Percentiles rank a stretch among this genome's conserved stretches.
phyloP scores from a whole-genome alignment of 2,329 filamentous ascomycete species.

The Fusarium siculi region DNA sequence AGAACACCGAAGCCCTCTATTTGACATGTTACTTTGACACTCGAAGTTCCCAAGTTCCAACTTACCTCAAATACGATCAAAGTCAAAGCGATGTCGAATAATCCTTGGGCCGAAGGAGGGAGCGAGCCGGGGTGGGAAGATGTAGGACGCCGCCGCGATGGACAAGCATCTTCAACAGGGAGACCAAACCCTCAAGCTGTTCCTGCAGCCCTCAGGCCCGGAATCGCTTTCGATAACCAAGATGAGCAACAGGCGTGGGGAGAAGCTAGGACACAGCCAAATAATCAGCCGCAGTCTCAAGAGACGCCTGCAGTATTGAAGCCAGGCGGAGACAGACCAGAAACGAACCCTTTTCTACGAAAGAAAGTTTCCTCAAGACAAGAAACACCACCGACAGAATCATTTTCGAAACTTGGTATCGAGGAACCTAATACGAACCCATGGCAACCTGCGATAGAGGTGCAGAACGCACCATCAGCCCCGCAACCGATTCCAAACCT shows the following conservation, averaged over 20 bases:
- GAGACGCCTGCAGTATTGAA: constrained; percentile 48
- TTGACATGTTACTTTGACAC: constrained; percentile 27
- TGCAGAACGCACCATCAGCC: constrained; percentile 28
- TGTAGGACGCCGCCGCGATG: constrained; percentile 28
- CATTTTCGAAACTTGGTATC: constrained; percentile 56
- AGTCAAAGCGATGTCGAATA: constrained; percentile 30
- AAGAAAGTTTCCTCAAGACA: constrained; percentile 53
- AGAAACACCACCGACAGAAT: constrained; percentile 47
- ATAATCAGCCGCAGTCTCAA: constrained; percentile 3
- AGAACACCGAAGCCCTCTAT: not conserved
- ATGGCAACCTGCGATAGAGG: constrained; percentile 46
- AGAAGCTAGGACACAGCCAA: constrained; percentile 39
- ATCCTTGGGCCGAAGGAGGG: constrained; percentile 42
- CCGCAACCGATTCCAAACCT: constrained; percentile 27
- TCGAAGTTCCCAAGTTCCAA: constrained; percentile 1
- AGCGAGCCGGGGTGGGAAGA: constrained; percentile 42
- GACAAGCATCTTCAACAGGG: not conserved
- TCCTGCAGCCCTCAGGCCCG: constrained; percentile 49
- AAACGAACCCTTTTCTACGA: constrained; percentile 66
- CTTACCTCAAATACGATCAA: not conserved
- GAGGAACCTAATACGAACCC: constrained; percentile 54
- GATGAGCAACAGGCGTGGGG: constrained; percentile 49
- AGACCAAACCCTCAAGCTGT: constrained; percentile 30
- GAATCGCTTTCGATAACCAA: constrained; percentile 38
- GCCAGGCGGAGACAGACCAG: constrained; percentile 49